These are phyloP conservation scores for Ustilago cynodontis DNA, from an alignment of 1,284 basidiomycete genomes.

Conservation along the genomic window DNA sequence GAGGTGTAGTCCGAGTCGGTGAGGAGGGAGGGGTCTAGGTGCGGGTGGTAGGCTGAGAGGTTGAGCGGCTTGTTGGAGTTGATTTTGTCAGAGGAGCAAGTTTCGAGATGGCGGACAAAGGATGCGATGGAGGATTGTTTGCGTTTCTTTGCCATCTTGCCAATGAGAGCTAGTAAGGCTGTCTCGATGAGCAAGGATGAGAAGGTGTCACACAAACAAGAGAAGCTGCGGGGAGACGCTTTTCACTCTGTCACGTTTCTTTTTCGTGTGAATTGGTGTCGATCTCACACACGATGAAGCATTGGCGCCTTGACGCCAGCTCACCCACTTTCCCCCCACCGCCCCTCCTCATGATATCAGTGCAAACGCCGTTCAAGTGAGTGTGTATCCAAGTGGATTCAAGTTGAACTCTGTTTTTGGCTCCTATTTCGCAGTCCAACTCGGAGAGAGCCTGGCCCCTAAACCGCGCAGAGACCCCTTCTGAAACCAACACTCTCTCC, in stretches of 20 bases:
- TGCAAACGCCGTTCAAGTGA: background rate
- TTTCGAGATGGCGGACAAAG: constrained; percentile 16
- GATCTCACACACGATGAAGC: too few species aligned
- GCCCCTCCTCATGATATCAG: too few species aligned
- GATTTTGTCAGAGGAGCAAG: background rate
- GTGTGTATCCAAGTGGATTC: constrained; percentile 1
- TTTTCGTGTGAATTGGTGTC: too few species aligned
- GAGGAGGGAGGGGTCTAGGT: constrained; percentile 14
- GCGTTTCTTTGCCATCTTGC: constrained; percentile 33
- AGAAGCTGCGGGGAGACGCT: too few species aligned
- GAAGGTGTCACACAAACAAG: too few species aligned
- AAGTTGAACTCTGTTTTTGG: constrained; percentile 2
- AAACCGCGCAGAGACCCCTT: background rate
- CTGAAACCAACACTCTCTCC: constrained; percentile 22
- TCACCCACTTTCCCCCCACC: too few species aligned
- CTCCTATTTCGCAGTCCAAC: too few species aligned
- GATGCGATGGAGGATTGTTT: constrained; percentile 22
- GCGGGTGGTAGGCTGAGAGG: constrained; percentile 36
- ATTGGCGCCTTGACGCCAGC: too few species aligned
- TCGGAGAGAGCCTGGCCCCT: too few species aligned
- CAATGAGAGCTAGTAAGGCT: too few species aligned
- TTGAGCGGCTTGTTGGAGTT: constrained; percentile 14
- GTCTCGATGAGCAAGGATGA: background rate
- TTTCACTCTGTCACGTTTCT: too few species aligned
- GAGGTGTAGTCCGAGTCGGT: constrained; percentile 8